Evolutionary conservation across 495 filamentous ascomycete genomes (phyloP), one percentile per base, ranked within the genome.

Genomic region (Daldinia bambusicola): DNA sequence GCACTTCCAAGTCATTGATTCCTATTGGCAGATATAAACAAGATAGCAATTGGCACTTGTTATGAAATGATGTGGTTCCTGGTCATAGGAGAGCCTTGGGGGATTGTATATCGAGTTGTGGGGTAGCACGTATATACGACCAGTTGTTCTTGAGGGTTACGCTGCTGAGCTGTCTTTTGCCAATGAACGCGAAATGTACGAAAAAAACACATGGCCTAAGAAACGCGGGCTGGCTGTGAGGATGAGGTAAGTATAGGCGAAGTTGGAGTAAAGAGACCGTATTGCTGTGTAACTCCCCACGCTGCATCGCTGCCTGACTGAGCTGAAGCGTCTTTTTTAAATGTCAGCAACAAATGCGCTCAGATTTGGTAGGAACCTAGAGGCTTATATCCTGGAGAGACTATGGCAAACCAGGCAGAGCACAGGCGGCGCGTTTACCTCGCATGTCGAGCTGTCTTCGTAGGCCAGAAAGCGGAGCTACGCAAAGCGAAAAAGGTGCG

Each of bases 371-470:
- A 7, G 18, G n/a, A 38, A 9, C 13, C 8, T 57, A 16, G 20
- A 22, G 16, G 36, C 36, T n/a, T 34, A 36, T 57, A 38, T 12
- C 34, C 34, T 1, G 18, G 20, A 6, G 55, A 55, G 38, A 62
- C 40, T 13, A 68, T 69, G 66, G 43, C 31, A 40, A 32, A 58
- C 18, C 14, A 51, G 18, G 40, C 30, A 58, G 52, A 48, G 36
- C 69, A 77, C 41, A 66, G 52, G 36, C 61, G 63, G 48, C 75
- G 75, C 30, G 73, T 80, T 30, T 80, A 77, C 40, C 72, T 81
- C 40, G 74, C 74, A 32, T 79, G 70, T 63, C 69, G 76, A 53
- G 72, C 73, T 53, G 75, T 78, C 55, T 80, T 81, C 62, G 69
- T 63, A 30, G 79, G 77, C 45, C 37, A 67, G 38, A 69, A 76